These are phyloP conservation scores for Sarcomyxa edulis DNA, from an alignment of 768 basidiomycete genomes.

Conservation along the genomic window DNA sequence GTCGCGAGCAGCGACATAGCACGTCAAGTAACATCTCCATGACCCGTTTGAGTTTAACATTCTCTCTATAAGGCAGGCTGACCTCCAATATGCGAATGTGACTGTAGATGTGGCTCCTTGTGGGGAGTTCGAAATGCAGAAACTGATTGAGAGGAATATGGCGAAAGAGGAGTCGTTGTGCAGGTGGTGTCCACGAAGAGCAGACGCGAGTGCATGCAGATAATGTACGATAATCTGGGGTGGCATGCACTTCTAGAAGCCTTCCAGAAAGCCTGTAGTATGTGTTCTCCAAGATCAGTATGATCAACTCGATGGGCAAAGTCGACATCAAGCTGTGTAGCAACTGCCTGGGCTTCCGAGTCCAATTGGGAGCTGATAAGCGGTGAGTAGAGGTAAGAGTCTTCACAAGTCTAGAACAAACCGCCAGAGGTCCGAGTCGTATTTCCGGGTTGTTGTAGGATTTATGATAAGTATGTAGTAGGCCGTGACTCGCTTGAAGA, in stretches of 20 bases:
- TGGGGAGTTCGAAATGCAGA: too few species aligned
- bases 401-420: too few species aligned
- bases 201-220: slow-evolving; percentile 19
- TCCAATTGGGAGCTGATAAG: too few species aligned
- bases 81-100: slow-evolving; percentile 4
- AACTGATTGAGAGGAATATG: too few species aligned
- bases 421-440: slow-evolving; percentile 3
- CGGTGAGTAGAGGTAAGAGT: too few species aligned
- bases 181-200: slow-evolving; percentile 19
- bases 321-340: too few species aligned
- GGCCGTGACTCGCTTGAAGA: background rate
- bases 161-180: slow-evolving; percentile 23
- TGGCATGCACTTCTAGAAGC: too few species aligned
- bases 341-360: too few species aligned
- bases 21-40: background rate
- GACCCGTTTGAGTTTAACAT: too few species aligned
- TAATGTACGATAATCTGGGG: slow-evolving; percentile 13
- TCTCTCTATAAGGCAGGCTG: background rate
- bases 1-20: slow-evolving; percentile 5
- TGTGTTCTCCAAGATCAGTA: slow-evolving; percentile 7
- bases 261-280: slow-evolving; percentile 14
- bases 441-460: background rate
- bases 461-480: background rate
- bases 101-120: background rate
- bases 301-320: slow-evolving; percentile 9